Base-by-base conservation (phyloP, 257 asterid genomes). In the Rehmannia glutinosa region DNA sequence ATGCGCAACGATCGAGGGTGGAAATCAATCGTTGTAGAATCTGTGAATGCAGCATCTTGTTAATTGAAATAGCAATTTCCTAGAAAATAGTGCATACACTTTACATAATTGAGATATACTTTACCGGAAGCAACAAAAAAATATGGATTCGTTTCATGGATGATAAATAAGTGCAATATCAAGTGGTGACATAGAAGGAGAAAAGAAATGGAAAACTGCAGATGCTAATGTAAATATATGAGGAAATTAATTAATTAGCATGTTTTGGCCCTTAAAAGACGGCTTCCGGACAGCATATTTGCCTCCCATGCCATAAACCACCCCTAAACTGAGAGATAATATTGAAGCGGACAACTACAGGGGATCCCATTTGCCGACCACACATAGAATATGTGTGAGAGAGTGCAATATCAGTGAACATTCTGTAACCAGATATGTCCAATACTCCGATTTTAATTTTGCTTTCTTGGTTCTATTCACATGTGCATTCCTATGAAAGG, bases 1-100 rank as follows among this genome's bases (percentile, higher is more conserved):
- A 93, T 74, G 99, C 99, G 74, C 99, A 93, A 50, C 92, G 94
- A 71, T 93, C 99, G 30, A 93, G 84, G 72, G 99, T 90, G 75
- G 87, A 78, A 68, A 86, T 76, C 71, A 93, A 75, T 75, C 96
- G 84, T 43, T 77, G 91, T 62, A 90, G 64, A 76, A 84, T 83
- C 99, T 93, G 93, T 10, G 23, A 57, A 80, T 73, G 47, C 67
- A 72, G 57, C 38, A 61, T 30, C 42, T 46, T 59, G 50, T 47
- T 55, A 62, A 45, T 57, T 54, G 63, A 11, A 46, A 20, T 50
- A 35, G 41, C 19, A 59, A 49, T 53, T 36, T 43, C 49, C 27
- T 10, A 13, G 24, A 20, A 64, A 55, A 43, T 30, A 33, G 49
- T 20, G 45, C 68, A 56, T 27, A 50, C 30, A 62, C 13, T 41